Conservation (phyloP, 345 rosid species). For the Eucalyptus cladocalyx region DNA sequence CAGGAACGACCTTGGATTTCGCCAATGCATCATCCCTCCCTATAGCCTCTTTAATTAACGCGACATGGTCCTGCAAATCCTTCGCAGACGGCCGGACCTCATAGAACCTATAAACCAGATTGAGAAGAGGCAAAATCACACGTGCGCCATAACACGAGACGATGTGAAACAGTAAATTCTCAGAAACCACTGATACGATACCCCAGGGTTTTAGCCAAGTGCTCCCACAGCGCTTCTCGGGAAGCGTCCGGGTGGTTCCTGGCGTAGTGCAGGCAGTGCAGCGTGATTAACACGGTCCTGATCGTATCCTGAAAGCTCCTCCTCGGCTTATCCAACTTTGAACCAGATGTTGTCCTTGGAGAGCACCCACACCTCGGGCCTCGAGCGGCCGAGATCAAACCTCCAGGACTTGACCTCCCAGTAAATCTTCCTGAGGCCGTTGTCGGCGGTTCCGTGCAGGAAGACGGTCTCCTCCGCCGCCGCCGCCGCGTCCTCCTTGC, state of each 20-base stretch:
- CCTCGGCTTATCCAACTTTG: slow-evolving; percentile 65
- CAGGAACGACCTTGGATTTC: slow-evolving; percentile 41
- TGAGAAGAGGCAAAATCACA: not conserved
- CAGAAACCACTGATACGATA: not conserved
- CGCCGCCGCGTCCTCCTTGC: not conserved
- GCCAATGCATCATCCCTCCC: slow-evolving; percentile 38
- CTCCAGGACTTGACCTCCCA: slow-evolving; percentile 65
- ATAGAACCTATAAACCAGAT: slow-evolving; percentile 30
- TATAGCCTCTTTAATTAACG: slow-evolving; percentile 49
- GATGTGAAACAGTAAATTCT: not conserved
- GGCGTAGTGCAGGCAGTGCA: slow-evolving; percentile 49
- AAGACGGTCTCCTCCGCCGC: slow-evolving; percentile 6
- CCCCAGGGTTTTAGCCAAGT: slow-evolving; percentile 46
- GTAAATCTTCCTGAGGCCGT: slow-evolving; percentile 44
- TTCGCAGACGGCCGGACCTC: slow-evolving; percentile 64
- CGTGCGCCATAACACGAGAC: not conserved
- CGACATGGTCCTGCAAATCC: slow-evolving; percentile 66
- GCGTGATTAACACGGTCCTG: slow-evolving; percentile 37
- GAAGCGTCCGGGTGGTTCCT: slow-evolving; percentile 43
- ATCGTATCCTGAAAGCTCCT: slow-evolving; percentile 48
- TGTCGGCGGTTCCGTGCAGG: slow-evolving; percentile 49
- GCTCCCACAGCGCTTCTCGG: slow-evolving; percentile 53
- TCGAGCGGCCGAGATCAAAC: slow-evolving; percentile 38
- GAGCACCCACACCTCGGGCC: slow-evolving; percentile 52
- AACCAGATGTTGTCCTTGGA: slow-evolving; percentile 55